Conservation (phyloP, 2,329 filamentous ascomycete species). For the Colletotrichum sp. region DNA sequence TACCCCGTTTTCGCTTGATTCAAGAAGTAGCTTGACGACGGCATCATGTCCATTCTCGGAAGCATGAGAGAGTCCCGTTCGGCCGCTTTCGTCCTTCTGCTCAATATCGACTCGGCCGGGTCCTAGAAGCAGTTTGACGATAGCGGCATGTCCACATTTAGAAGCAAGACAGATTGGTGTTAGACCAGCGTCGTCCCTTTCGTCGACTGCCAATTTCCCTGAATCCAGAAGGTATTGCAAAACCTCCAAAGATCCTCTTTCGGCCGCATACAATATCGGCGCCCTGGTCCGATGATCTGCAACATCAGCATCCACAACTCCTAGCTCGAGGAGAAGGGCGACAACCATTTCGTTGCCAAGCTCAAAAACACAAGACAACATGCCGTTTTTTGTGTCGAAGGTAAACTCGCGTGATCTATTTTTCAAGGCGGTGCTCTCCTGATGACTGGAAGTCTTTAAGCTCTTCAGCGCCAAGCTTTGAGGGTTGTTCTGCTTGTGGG, state of each 20-base stretch:
- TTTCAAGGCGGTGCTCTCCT: too few species aligned
- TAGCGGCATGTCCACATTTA: accelerated
- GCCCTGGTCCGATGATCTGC: too few species aligned
- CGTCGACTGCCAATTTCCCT: too few species aligned
- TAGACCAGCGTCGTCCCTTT: neutral
- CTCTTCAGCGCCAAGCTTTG: neutral
- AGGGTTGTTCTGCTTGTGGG: neutral
- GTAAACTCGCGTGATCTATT: too few species aligned
- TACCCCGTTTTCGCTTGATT: neutral
- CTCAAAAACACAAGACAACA: accelerated
- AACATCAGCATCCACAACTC: neutral
- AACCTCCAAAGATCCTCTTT: too few species aligned
- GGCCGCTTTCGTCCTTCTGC: too few species aligned
- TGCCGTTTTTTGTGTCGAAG: accelerated
- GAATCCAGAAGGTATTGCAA: too few species aligned
- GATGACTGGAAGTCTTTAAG: too few species aligned
- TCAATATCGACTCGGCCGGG: neutral
- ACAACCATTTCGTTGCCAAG: neutral
- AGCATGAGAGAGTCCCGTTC: neutral
- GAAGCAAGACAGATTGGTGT: neutral
- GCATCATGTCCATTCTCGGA: accelerated
- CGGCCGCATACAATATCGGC: too few species aligned
- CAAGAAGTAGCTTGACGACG: neutral
- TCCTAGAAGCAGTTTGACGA: neutral
- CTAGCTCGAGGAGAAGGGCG: neutral